Evolutionary conservation across 441 rosid species (phyloP), one percentile per base, ranked within the genome.

Genomic region (Cnidoscolus chayamansa): DNA sequence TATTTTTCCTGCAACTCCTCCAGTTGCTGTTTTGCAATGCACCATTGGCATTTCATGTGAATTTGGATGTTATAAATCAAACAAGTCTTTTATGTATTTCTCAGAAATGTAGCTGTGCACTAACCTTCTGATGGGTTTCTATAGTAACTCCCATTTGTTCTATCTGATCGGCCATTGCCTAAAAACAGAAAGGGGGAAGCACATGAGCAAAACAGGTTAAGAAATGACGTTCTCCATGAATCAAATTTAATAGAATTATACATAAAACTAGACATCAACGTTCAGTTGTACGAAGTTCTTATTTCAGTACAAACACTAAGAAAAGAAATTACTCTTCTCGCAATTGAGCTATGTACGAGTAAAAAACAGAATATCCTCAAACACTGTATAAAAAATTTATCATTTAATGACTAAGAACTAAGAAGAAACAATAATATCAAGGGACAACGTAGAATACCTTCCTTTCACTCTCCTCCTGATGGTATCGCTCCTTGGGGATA

Each of bases 161-260:
- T 71, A 94, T 89, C 78, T 91, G 96, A 50, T 92, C 99, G 50
- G 89, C 84, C 98, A 94, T 89, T 49, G 93, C 89, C 99, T 94
- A 76, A 70, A 67, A 16, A 78, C 8, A 70, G 47, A 40, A 30
- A 54, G 40, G 69, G 56, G 17, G 4, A 32, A 67, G 11, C 17
- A 54, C 25, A 67, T 64, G 35, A 80, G 57, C 65, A 70, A 37
- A 17, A 37, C 35, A 40, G 15, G 13, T 37, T 8, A 53, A 69
- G 20, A 37, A 10, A 25, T 19, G 4, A 12, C 10, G 19, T 55
- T 49, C 48, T 9, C 11, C 1, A 55, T 10, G 13, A 31, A 6
- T 25, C 7, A 67, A 45, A 17, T 10, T 32, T 1, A 17, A 63
- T 4, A 51, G 10, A 71, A 59, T 17, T 4, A 49, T 2, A 50